A percentile compares a stretch with the other conserved stretches of the same genome.
Conservation (phyloP, 1,284 basidiomycete species). For the Trichosporon ovoides region DNA sequence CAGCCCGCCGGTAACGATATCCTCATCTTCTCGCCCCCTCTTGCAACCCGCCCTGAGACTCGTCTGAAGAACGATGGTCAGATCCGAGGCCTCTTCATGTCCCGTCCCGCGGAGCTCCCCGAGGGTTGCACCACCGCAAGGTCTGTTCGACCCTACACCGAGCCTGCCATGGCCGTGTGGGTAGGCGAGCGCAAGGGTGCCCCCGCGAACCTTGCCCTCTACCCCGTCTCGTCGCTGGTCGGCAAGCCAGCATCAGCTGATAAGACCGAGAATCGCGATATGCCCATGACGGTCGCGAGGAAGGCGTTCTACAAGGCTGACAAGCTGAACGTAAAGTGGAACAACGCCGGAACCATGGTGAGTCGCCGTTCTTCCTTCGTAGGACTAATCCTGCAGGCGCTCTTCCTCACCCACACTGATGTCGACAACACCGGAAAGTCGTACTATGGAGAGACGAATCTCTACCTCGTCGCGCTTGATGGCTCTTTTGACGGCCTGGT, state of each 20-base stretch:
- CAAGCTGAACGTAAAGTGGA: slow-evolving; percentile 93
- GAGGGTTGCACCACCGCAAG: slow-evolving; percentile 30
- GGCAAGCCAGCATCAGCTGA: slow-evolving; percentile 51
- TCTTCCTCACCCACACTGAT: slow-evolving; percentile 90
- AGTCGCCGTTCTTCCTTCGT: slow-evolving; percentile 44
- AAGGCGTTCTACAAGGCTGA: slow-evolving; percentile 98
- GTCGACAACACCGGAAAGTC: slow-evolving; percentile 96
- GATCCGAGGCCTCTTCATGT: slow-evolving; percentile 45
- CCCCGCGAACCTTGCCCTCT: slow-evolving; percentile 85
- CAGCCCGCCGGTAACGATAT: slow-evolving; percentile 62
- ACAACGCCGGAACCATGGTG: slow-evolving; percentile 66
- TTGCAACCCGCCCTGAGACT: slow-evolving; percentile 31
- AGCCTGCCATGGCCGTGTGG: slow-evolving; percentile 68
- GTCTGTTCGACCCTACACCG: slow-evolving; percentile 29
- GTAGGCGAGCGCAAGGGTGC: slow-evolving; percentile 92
- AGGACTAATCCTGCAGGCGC: slow-evolving; percentile 54
- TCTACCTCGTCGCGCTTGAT: slow-evolving; percentile 90
- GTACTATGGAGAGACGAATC: slow-evolving; percentile 95
- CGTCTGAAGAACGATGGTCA: slow-evolving; percentile 43
- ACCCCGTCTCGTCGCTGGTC: slow-evolving; percentile 62
- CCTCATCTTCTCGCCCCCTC: slow-evolving; percentile 63
- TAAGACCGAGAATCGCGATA: slow-evolving; percentile 54
- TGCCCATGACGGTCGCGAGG: slow-evolving; percentile 49
- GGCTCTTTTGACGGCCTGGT: slow-evolving; percentile 93
- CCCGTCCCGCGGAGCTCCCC: slow-evolving; percentile 31